Conservation (phyloP, 164 flowering plant species). For the Magnolia kwangsiensis region DNA sequence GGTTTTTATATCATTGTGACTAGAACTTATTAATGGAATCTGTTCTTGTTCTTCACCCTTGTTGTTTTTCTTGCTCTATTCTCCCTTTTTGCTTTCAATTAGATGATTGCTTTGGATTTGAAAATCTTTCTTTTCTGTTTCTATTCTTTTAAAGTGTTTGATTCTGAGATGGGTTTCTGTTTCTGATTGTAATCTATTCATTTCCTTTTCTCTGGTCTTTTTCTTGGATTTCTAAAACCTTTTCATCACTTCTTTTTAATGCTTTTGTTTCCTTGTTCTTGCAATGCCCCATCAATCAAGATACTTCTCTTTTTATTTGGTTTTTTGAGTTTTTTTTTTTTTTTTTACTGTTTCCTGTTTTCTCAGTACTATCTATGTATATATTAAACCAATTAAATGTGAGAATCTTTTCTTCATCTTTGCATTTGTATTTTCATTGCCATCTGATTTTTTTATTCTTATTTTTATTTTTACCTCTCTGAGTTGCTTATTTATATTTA, state of each 20-base stretch:
- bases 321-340: too few species aligned
- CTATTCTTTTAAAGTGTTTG: too few species aligned
- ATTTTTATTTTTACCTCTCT: too few species aligned
- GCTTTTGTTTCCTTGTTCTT: not conserved
- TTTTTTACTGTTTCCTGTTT: too few species aligned
- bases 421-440: not conserved
- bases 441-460: too few species aligned
- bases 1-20: not conserved
- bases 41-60: not conserved
- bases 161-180: not conserved
- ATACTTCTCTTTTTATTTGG: too few species aligned
- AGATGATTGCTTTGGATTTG: too few species aligned
- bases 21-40: not conserved
- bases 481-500: too few species aligned
- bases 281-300: not conserved
- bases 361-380: not conserved
- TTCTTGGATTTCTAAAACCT: not conserved
- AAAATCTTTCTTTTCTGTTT: too few species aligned
- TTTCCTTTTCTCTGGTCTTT: not conserved
- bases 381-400: not conserved
- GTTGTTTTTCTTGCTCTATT: not conserved
- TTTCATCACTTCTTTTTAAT: not conserved
- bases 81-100: not conserved
- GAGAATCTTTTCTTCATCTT: not conserved
- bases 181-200: not conserved